Base-by-base conservation (phyloP, 2,329 filamentous ascomycete species). In the Raffaelea ambrosiae region DNA sequence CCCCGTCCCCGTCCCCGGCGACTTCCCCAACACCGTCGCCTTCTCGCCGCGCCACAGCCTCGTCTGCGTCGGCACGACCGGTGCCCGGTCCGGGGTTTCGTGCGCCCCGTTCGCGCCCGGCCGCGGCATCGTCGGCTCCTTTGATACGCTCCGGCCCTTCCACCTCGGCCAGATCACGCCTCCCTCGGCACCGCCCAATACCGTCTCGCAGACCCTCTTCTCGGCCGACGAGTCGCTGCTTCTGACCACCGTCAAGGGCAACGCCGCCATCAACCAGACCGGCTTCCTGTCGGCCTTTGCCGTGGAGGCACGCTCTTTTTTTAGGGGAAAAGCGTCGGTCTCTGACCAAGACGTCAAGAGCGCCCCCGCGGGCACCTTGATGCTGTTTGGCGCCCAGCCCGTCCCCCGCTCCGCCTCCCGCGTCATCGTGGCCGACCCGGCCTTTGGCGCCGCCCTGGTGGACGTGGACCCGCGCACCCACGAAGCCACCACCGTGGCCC, bases 141-240 rank as follows among this genome's bases (percentile, higher is more conserved):
- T 74, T 59, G 73, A 77, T 48, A 60, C 43, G 2, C 64, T 74
- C 0, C 66, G 71, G 0, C 45, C 62, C 0, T 72, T 81, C 51
- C 65, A 72, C 16, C 55, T 83, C 2, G 61, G 64, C 1, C 80
- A 83, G 56, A 71, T 68, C 0, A 81, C 74, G 0, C 79, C 80
- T 0, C 78, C 80, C 0, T 59, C 65, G 0, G 80, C 79, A 0
- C 78, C 79, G 0, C 61, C 65, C 2, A 80, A 81, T 59, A 81
- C 75, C 0, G 68, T 83, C 3, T 81, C 79, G 0, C 77, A 83
- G 8, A 66, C 72, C 0, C 76, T 81, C 58, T 83, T 82, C 62
- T 77, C 74, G 1, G 60, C 60, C 0, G 77, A 83, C 46, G 69
- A 77, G 51, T 63, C 58, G 0, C 67, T 62, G 2, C 63, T 84